Conservation (phyloP, 352 stramenopile species). For the Globisporangium apiculatum region DNA sequence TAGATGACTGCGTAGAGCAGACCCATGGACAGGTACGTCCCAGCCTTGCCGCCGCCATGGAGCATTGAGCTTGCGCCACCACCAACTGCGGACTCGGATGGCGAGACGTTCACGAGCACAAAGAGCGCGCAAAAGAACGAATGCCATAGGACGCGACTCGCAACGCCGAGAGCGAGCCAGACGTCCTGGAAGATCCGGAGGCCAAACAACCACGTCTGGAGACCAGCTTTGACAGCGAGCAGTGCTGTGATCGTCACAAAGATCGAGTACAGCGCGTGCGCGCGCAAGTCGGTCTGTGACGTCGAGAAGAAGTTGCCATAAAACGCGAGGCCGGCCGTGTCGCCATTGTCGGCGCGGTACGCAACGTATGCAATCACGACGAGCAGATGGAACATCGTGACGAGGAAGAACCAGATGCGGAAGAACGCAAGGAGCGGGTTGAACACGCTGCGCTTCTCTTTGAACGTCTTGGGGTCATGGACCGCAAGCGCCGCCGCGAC, state of each 20-base stretch:
- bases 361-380: constrained; percentile 61
- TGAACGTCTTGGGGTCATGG: constrained; percentile 80
- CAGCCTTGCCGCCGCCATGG: constrained; percentile 34
- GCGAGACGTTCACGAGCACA: constrained; percentile 48
- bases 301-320: constrained; percentile 58
- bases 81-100: constrained; percentile 39
- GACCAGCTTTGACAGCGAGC: constrained; percentile 50
- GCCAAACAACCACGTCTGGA: constrained; percentile 75
- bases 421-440: constrained; percentile 82
- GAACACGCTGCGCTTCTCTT: constrained; percentile 82
- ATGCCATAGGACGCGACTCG: constrained; percentile 68
- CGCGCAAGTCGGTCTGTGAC: constrained; percentile 44
- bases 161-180: constrained; percentile 54
- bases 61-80: constrained; percentile 33
- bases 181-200: constrained; percentile 56
- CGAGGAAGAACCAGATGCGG: constrained; percentile 76
- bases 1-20: constrained; percentile 56
- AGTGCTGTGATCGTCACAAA: constrained; percentile 54
- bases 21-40: constrained; percentile 56
- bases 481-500: constrained; percentile 54
- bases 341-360: constrained; percentile 55
- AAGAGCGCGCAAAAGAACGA: constrained; percentile 68
- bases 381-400: constrained; percentile 65
- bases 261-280: constrained; percentile 66
- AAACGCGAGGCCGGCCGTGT: constrained; percentile 37